A percentile compares a stretch with the other conserved stretches of the same genome.
Evolutionary conservation across 225 moss, liverwort and hornwort genomes (phyloP).

Genomic region (Polytrichum commune): DNA sequence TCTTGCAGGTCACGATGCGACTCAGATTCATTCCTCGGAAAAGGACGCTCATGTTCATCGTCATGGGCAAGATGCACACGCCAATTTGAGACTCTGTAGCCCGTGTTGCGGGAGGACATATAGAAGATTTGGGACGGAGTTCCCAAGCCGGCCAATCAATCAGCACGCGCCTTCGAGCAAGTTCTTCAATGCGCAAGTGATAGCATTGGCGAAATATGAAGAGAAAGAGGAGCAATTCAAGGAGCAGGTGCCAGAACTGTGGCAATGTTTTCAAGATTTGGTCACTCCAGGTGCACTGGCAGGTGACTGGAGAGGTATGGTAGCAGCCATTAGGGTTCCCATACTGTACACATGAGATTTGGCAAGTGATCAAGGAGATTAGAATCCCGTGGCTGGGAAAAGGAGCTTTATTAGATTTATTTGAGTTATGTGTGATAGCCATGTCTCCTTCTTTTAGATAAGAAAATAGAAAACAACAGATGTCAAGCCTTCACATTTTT

Average conservation of each 20-base stretch:
- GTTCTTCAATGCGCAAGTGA: slow-evolving; percentile 63
- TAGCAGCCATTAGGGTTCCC: slow-evolving; percentile 70
- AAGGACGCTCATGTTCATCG: slow-evolving; percentile 64
- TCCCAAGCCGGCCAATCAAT: slow-evolving; percentile 43
- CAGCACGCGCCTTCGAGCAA: slow-evolving; percentile 41
- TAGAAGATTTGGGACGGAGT: slow-evolving; percentile 72
- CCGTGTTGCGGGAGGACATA: slow-evolving; percentile 52
- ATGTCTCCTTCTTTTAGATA: too few species aligned
- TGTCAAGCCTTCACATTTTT: too few species aligned
- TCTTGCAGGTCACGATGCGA: slow-evolving; percentile 80
- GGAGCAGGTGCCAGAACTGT: slow-evolving; percentile 48
- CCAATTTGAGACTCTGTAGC: slow-evolving; percentile 58
- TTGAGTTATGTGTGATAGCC: too few species aligned
- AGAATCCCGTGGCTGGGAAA: too few species aligned
- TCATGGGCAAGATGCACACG: slow-evolving; percentile 66
- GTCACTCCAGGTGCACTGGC: slow-evolving; percentile 67
- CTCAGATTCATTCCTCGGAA: slow-evolving; percentile 55
- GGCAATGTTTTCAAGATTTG: slow-evolving; percentile 45
- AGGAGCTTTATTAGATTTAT: too few species aligned
- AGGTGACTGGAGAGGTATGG: slow-evolving; percentile 65
- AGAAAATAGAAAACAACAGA: too few species aligned
- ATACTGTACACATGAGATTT: slow-evolving; percentile 47
- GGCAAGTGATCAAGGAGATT: slow-evolving; percentile 60
- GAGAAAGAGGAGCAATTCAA: slow-evolving; percentile 61
- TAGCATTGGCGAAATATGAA: slow-evolving; percentile 62